Evolutionary conservation across 306 rosid genomes (phyloP), one percentile per base, ranked within the genome.

Genomic region (Begonia masoniana): DNA sequence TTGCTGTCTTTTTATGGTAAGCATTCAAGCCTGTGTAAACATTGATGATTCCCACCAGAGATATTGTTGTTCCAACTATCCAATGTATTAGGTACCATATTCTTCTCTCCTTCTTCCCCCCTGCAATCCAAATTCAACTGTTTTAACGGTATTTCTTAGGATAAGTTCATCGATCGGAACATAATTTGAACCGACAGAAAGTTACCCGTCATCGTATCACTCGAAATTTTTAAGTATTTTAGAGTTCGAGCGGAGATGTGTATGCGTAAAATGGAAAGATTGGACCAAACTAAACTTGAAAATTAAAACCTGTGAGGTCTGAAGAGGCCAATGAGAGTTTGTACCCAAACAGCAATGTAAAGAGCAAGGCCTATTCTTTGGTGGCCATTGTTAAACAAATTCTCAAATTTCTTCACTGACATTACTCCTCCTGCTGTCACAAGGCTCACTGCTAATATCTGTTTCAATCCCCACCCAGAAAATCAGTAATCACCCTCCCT

Each of bases 301-400:
- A 51, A n/a, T 54, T 53, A 2, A 12, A 6, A 80, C 97, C 95
- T 85, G 26, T 67, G 89, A 68, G 99, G 99, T 75, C 99, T 83
- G 84, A 86, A 73, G 59, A 83, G 71, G 15, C 99, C 99, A 13
- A 81, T 56, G 58, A 75, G 69, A 49, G 76, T 80, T 78, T 91
- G 99, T 17, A 76, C 50, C 78, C 83, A 67, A 2, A 86, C 57
- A 17, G 80, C 94, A 69, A 50, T 72, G 62, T 91, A 91, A 68
- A 91, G 94, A 46, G 78, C 88, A 19, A 91, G 80, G 15, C 99
- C 99, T 68, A 91, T 48, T 75, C 91, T 86, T 72, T 91, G 96
- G 64, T 91, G 99, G 55, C 43, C 62, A 71, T 91, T 91, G 56
- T 86, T 78, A 74, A 91, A 91, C 66, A 89, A 81, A 64, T 91